phyloP scores from a whole-genome alignment of 164 flowering plant species.

The Magnolia kwangsiensis region DNA sequence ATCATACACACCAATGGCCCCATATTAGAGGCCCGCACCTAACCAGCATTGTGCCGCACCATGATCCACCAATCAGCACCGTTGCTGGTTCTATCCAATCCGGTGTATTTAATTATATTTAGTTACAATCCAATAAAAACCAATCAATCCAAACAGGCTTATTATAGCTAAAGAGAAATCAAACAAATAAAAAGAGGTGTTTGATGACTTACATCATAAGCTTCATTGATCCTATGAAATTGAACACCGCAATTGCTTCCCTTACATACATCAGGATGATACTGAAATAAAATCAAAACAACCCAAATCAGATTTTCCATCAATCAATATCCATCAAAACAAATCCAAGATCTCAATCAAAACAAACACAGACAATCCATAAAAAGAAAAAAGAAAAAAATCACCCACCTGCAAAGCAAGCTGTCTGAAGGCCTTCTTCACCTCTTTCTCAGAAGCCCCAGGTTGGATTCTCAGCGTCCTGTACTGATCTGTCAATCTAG shows the following conservation, averaged over 20 bases:
- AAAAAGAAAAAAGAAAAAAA: neutral
- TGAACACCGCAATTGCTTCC: conserved; percentile 73
- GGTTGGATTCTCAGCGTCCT: conserved; percentile 53
- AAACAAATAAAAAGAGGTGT: neutral
- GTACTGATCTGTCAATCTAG: conserved; percentile 48
- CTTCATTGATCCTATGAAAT: conserved; percentile 80
- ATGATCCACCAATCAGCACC: too few relatives aligned
- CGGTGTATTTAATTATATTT: too few relatives aligned
- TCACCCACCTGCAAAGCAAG: conserved; percentile 75
- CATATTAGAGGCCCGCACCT: too few relatives aligned
- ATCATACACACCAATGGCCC: too few relatives aligned
- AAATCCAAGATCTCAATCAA: neutral
- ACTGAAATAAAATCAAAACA: conserved; percentile 44
- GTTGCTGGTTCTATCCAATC: too few relatives aligned
- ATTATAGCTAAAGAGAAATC: neutral
- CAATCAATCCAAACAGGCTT: too few relatives aligned
- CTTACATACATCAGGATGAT: conserved; percentile 97
- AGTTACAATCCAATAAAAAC: too few relatives aligned
- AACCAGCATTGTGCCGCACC: too few relatives aligned
- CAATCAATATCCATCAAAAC: neutral
- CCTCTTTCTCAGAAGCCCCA: conserved; percentile 84
- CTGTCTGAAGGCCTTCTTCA: conserved; percentile 70
- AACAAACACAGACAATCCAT: neutral
- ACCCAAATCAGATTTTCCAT: neutral
- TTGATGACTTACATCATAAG: conserved; percentile 65